Conservation (phyloP, 2,329 filamentous ascomycete species). For the Talaromyces sp. region DNA sequence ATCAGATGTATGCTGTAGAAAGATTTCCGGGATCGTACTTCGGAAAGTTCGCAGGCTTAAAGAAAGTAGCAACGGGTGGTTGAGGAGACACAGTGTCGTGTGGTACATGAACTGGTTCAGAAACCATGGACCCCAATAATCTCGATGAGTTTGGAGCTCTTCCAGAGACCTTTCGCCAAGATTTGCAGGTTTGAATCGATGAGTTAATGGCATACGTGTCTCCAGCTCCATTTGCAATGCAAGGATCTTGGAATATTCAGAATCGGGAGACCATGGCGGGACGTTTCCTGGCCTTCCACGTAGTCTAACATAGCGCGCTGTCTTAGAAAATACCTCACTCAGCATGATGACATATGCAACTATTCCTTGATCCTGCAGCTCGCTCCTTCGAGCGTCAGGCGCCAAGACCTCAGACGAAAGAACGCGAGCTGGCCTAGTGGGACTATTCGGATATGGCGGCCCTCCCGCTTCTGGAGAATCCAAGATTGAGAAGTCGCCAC, state of each 20-base stretch:
- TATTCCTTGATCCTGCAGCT: conserved; percentile 46
- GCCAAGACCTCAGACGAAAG: conserved; percentile 24
- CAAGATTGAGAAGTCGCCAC: conserved; percentile 45
- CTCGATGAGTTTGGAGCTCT: conserved; percentile 48
- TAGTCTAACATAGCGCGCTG: conserved; percentile 51
- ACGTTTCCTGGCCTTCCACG: conserved; percentile 48
- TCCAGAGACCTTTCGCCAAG: conserved; percentile 47
- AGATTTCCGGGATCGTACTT: conserved; percentile 57
- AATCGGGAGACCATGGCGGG: conserved; percentile 54
- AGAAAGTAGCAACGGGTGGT: conserved; percentile 58
- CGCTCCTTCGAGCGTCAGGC: conserved; percentile 27
- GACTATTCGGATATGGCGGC: conserved; percentile 45
- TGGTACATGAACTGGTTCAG: conserved; percentile 58
- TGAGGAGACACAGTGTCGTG: conserved; percentile 56
- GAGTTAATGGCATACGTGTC: conserved; percentile 53
- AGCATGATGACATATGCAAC: conserved; percentile 51
- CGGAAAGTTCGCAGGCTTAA: conserved; percentile 57
- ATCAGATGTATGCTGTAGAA: conserved; percentile 58
- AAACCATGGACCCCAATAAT: conserved; percentile 59
- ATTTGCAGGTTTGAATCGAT: conserved; percentile 55
- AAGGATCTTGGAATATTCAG: conserved; percentile 57
- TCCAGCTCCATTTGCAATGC: conserved; percentile 56
- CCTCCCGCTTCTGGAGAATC: conserved; percentile 40
- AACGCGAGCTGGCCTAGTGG: conserved; percentile 28
- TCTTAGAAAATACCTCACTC: conserved; percentile 54